Conservation (phyloP, 345 rosid genomes). For the Hevea brasiliensis region DNA sequence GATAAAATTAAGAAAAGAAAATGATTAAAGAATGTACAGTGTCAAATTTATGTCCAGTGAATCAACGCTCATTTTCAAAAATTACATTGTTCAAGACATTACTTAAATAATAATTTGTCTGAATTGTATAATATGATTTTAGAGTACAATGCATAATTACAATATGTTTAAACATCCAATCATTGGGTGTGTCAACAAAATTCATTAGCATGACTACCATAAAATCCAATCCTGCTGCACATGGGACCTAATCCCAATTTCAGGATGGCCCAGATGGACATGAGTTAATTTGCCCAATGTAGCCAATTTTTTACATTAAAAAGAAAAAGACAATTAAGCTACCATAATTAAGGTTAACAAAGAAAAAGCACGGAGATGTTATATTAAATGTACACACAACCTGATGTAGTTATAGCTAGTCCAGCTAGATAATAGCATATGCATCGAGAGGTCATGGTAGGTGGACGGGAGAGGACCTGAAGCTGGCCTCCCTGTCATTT, state of each 20-base stretch:
- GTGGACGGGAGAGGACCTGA: neutral
- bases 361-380: neutral
- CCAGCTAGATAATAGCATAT: too few species aligned
- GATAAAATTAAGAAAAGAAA: too few species aligned
- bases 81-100: neutral
- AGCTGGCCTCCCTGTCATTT: conserved; percentile 16
- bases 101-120: neutral
- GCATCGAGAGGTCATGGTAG: too few species aligned
- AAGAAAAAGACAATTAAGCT: too few species aligned
- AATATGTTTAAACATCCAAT: neutral
- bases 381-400: neutral
- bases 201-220: neutral
- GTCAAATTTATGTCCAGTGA: neutral
- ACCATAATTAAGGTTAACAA: neutral
- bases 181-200: conserved; percentile 6
- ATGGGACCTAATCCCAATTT: too few species aligned
- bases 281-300: too few species aligned
- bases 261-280: too few species aligned
- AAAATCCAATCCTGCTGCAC: neutral
- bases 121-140: neutral
- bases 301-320: too few species aligned
- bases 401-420: too few species aligned
- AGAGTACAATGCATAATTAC: conserved; percentile 6
- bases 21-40: neutral
- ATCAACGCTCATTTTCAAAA: neutral